Evolutionary conservation across 2,329 filamentous ascomycete species (phyloP), one percentile per base, ranked within the genome.

Genomic region (Alternaria metachromatica): DNA sequence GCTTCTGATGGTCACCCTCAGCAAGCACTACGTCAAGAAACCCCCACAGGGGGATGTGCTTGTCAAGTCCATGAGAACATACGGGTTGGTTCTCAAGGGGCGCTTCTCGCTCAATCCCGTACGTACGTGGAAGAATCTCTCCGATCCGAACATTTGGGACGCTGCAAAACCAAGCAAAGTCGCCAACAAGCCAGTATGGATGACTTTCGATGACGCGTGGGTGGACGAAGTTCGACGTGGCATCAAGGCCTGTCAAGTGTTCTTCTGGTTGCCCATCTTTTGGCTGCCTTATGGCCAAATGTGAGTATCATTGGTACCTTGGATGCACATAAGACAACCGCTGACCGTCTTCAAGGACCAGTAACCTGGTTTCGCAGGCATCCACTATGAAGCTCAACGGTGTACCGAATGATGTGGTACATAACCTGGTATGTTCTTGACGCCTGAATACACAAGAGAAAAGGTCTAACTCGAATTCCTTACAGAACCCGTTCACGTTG

Each of bases 131-230:
- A 82, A 81, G 70, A 85, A 84, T 68, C 81, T 83, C 72, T 72
- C 91, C 54, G 64, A 68, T 30, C 62, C 66, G 4, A 63, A 72
- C 15, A 30, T 70, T 3, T 73, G 69, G 77, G 84, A 81, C 67
- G 85, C 86, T 60, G 82, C 88, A 56, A 91, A 90, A 79, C 91
- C 90, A 5, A 90, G 88, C 72, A 82, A 82, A 3, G 86, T 85
- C 6, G 76, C 78, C 0, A 76, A 84, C 60, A 87, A 87, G 50
- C 91, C 91, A 0, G 55, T 64, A 0, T 93, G 90, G 90, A 93
- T 94, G 89, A 92, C 89, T 0, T 93, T 93, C 33, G 91, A 94
- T 63, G 92, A 94, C 69, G 87, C 87, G 60, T 94, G 91, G 90
- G 91, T 94, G 30, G 91, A 93, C 28, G 73, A 77, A 61, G 72